Evolutionary conservation across 306 rosid genomes (phyloP).

Genomic region (Heteromeles arbutifolia): DNA sequence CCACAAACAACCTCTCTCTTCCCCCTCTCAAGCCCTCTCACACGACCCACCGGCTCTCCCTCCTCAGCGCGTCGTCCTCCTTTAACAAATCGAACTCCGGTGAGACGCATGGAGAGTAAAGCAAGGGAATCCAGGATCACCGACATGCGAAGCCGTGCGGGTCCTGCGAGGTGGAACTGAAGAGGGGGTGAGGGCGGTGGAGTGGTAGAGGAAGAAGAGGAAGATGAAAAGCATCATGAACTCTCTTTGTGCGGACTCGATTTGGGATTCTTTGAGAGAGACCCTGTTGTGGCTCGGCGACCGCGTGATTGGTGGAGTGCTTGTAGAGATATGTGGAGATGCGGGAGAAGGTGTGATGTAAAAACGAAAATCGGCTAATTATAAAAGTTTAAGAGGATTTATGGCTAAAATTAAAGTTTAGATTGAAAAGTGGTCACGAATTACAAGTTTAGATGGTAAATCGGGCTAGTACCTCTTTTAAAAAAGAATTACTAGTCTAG

Average conservation of each 20-base stretch:
- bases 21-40: slow-evolving; percentile 38
- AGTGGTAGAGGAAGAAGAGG: slow-evolving; percentile 92
- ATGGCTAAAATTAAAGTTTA: too few species aligned
- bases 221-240: slow-evolving; percentile 58
- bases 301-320: slow-evolving; percentile 82
- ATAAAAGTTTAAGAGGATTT: too few species aligned
- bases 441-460: too few species aligned
- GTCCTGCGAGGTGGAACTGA: slow-evolving; percentile 36
- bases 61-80: slow-evolving; percentile 84
- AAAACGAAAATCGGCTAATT: too few species aligned
- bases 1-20: slow-evolving; percentile 23
- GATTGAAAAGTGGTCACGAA: too few species aligned
- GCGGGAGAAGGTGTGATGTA: too few species aligned
- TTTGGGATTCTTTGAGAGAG: slow-evolving; percentile 50
- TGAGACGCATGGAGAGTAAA: slow-evolving; percentile 63
- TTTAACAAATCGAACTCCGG: slow-evolving; percentile 77
- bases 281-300: slow-evolving; percentile 82
- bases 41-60: neutral
- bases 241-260: slow-evolving; percentile 61
- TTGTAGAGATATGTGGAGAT: too few species aligned
- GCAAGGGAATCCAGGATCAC: slow-evolving; percentile 75
- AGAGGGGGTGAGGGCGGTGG: slow-evolving; percentile 66
- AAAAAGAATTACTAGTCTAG: too few species aligned
- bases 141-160: slow-evolving; percentile 32
- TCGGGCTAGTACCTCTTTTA: too few species aligned